These are phyloP conservation scores for Coemansia sp. DNA, from an alignment of 192 early-diverging fungal genomes.

Conservation along the genomic window DNA sequence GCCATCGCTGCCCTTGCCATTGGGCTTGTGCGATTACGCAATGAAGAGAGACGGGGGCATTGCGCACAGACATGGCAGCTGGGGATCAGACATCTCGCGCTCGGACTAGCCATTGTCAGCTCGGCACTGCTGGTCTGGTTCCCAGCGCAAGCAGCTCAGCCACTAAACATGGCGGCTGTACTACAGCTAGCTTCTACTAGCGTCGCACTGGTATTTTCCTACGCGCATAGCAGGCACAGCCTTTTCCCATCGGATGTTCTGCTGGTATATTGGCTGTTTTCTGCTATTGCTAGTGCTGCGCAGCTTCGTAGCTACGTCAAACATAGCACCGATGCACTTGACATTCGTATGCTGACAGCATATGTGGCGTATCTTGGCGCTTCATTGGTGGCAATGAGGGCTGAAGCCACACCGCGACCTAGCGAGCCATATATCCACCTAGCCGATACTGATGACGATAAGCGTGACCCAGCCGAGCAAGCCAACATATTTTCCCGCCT, in stretches of 20 bases:
- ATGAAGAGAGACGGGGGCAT: neutral
- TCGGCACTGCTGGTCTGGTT: neutral
- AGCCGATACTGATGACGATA: neutral
- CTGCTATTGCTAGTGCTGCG: neutral
- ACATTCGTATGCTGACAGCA: neutral
- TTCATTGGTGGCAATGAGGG: neutral
- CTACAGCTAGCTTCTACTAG: conserved; percentile 5
- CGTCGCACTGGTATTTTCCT: conserved; percentile 6
- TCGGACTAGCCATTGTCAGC: neutral
- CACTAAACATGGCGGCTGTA: neutral
- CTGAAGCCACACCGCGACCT: neutral
- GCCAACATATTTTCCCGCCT: conserved; percentile 42
- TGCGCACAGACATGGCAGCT: neutral
- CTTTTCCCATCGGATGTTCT: conserved; percentile 9
- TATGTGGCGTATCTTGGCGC: neutral
- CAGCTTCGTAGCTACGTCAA: neutral
- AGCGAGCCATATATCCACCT: neutral
- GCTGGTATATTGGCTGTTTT: conserved; percentile 27
- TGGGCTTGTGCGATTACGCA: neutral
- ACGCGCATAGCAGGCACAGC: neutral
- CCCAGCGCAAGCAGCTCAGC: neutral
- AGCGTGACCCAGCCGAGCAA: neutral
- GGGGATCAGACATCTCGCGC: neutral
- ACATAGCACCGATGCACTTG: neutral
- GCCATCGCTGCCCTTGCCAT: neutral